Percentiles rank a stretch among this genome's conserved stretches.
These are phyloP conservation scores for Alisma plantagoaquatica DNA, from an alignment of 106 monocot genomes.

Conservation along the genomic window DNA sequence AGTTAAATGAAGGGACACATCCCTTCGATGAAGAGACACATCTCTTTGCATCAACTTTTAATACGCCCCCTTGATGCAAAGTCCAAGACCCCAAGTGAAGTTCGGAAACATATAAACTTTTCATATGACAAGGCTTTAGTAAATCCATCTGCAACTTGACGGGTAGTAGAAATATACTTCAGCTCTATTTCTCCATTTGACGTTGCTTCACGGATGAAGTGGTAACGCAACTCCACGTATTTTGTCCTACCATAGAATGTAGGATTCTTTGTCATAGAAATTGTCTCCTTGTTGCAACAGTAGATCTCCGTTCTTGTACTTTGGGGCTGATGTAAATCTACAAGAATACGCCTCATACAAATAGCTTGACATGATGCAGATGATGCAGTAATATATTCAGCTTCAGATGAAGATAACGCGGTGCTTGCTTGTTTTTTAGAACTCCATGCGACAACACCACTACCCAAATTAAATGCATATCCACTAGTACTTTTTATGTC, in stretches of 20 bases:
- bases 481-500: too few relatives aligned
- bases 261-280: conserved; percentile 2
- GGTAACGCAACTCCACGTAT: background rate
- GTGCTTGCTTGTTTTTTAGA: too few relatives aligned
- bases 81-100: background rate
- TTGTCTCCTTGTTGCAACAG: background rate
- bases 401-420: too few relatives aligned
- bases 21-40: too few relatives aligned
- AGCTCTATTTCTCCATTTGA: background rate
- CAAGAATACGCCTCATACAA: too few relatives aligned
- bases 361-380: too few relatives aligned
- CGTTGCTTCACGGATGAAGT: background rate
- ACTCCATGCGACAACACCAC: too few relatives aligned
- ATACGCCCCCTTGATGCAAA: background rate
- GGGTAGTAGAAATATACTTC: conserved; percentile 1
- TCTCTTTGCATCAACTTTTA: background rate
- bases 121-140: background rate
- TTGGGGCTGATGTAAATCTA: too few relatives aligned
- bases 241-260: background rate
- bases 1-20: too few relatives aligned
- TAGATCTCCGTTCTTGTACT: background rate
- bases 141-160: conserved; percentile 3
- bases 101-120: background rate
- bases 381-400: too few relatives aligned
- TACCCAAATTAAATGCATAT: too few relatives aligned